A percentile compares a stretch with the other conserved stretches of the same genome.
These are phyloP conservation scores for Hymenoscyphus scutula DNA, from an alignment of 2,329 filamentous ascomycete species.

Conservation along the genomic window DNA sequence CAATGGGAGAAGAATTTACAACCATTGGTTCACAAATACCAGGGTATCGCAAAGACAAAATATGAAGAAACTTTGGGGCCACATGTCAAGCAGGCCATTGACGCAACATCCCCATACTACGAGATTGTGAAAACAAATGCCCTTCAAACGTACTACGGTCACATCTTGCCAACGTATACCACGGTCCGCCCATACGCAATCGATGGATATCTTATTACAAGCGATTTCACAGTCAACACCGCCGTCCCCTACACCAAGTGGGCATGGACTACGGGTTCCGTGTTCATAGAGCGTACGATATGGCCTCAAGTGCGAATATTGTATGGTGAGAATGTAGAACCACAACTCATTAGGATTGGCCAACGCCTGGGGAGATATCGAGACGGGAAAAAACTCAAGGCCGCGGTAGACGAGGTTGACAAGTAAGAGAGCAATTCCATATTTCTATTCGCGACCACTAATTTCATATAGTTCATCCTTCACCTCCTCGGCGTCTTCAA, in stretches of 20 bases:
- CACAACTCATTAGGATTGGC: constrained; percentile 88
- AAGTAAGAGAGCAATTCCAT: constrained; percentile 36
- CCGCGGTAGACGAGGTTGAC: constrained; percentile 54
- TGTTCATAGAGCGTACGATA: constrained; percentile 72
- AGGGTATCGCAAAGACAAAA: constrained; percentile 56
- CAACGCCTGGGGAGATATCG: constrained; percentile 78
- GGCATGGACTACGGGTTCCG: constrained; percentile 65
- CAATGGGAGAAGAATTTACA: constrained; percentile 79
- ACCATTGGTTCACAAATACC: constrained; percentile 68
- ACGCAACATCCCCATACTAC: constrained; percentile 69
- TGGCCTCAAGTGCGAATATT: constrained; percentile 79
- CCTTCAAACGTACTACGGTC: constrained; percentile 66
- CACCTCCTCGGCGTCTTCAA: constrained; percentile 30
- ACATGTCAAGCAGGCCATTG: constrained; percentile 62
- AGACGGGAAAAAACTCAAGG: constrained; percentile 60
- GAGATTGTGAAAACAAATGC: constrained; percentile 60
- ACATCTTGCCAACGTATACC: constrained; percentile 73
- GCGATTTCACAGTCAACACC: constrained; percentile 65
- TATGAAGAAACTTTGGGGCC: constrained; percentile 74
- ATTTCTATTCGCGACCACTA: constrained; percentile 5
- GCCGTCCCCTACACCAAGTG: constrained; percentile 70
- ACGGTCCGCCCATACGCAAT: constrained; percentile 71
- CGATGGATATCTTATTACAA: constrained; percentile 64
- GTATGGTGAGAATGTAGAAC: constrained; percentile 91
- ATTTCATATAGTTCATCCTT: constrained; percentile 29